Percentiles rank a stretch among this genome's conserved stretches.
Conservation (phyloP, 1,284 basidiomycete genomes). For the Moesziomyces globuligerus region DNA sequence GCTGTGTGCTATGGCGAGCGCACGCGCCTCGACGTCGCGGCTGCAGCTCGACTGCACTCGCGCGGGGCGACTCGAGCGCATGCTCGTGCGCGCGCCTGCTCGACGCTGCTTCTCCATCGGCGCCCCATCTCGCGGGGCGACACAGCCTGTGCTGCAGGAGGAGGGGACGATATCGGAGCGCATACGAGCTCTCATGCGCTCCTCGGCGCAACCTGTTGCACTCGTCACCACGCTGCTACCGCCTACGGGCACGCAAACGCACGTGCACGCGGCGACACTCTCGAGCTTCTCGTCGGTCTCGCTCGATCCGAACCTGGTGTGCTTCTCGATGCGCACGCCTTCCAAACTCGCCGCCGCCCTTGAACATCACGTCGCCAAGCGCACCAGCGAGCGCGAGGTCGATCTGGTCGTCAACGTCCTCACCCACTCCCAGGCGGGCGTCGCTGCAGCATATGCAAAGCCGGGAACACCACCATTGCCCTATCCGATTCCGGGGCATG, state of each 20-base stretch:
- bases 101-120: background rate
- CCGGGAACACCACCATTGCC: constrained; percentile 24
- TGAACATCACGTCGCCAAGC: background rate
- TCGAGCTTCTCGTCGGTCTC: constrained; percentile 40
- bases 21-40: constrained; percentile 23
- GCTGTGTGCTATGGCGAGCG: constrained; percentile 1
- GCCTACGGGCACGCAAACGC: background rate
- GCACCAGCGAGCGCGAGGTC: constrained; percentile 3
- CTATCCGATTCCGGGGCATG: background rate
- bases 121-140: background rate
- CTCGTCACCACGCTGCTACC: constrained; percentile 38
- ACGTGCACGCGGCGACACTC: constrained; percentile 42
- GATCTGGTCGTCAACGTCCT: constrained; percentile 27
- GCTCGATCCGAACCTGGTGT: constrained; percentile 29
- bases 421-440: background rate
- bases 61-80: background rate
- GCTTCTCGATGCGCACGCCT: constrained; percentile 37
- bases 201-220: constrained; percentile 38
- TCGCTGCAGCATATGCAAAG: constrained; percentile 25
- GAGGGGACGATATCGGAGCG: constrained; percentile 5
- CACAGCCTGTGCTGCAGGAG: no score
- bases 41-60: constrained; percentile 20
- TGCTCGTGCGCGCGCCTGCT: background rate
- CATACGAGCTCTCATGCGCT: constrained; percentile 35
- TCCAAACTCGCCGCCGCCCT: constrained; percentile 26